Base-by-base conservation (phyloP, 2,329 filamentous ascomycete species). In the Pseudogymnoascus sp. region DNA sequence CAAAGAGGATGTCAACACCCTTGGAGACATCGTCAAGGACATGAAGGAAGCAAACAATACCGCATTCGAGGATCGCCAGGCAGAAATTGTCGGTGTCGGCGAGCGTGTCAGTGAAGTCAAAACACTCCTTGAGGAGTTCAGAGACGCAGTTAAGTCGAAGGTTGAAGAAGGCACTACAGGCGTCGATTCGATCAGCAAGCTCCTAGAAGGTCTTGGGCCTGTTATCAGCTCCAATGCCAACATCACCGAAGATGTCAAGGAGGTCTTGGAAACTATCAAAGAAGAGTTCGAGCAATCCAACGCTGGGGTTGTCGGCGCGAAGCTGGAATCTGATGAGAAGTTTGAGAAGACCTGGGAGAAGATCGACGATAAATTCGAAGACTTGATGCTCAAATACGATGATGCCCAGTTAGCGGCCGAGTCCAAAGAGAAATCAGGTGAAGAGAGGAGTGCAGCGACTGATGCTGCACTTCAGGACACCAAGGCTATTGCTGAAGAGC, bases 211-310 rank as follows among this genome's bases (percentile, higher is more conserved):
- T 43, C 77, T 92, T 62, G 80, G 86, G 68, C 86, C 89, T 68
- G 82, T 80, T 43, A 76, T 86, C 36, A 76, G 76, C 61, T 79
- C 81, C 67, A 87, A 85, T 62, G 79, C 81, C 36, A 80, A 73
- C 39, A 73, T 85, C 20, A 75, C 79, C 28, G 79, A 82, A n/a
- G 87, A 86, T 64, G 76, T 92, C 60, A 87, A 86, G 68, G 86
- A 88, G 61, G 81, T 92, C 72, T 83, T 86, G 39, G 86, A 90
- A 60, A 83, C 85, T 2, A 85, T 97, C 74, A 91, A 89, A 72
- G 77, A 83, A 1, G 92, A 97, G 71, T 96, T 97, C 63, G 91
- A 97, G 68, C 89, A 92, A 64, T 87, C 90, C 9, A 88, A 90
- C 67, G 85, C 86, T 14, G 85, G 89, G n/a, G 81, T 94, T 22